Evolutionary conservation across 176 grass and related monocot species (phyloP).

Genomic region (Aechmea fasciata): DNA sequence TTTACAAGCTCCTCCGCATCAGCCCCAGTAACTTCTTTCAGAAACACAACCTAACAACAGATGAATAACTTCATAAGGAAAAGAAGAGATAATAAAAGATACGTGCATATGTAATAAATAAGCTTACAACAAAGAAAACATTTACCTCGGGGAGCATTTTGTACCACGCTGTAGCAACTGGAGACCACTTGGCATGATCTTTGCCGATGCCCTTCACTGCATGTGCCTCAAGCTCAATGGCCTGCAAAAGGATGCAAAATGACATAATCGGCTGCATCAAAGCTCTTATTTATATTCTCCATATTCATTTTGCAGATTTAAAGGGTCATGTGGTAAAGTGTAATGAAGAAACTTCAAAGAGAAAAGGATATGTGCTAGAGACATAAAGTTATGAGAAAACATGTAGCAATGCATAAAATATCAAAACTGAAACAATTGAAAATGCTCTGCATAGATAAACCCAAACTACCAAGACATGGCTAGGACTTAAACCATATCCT

Average conservation of each 20-base stretch:
- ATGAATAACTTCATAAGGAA: conserved; percentile 7
- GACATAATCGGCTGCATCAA: background rate
- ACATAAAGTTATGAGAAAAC: too few species aligned
- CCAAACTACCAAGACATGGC: too few species aligned
- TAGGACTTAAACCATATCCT: too few species aligned
- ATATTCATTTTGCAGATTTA: too few species aligned
- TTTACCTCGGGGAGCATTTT: conserved; percentile 90
- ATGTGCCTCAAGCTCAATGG: conserved; percentile 86
- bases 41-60: conserved; percentile 49
- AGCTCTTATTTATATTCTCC: background rate
- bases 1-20: conserved; percentile 55
- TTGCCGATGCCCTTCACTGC: conserved; percentile 82
- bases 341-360: too few species aligned
- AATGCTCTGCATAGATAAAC: too few species aligned
- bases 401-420: too few species aligned
- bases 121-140: conserved; percentile 8
- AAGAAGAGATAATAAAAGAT: background rate
- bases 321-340: too few species aligned
- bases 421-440: too few species aligned
- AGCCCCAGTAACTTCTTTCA: conserved; percentile 45
- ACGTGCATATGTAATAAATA: conserved; percentile 4
- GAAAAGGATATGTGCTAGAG: too few species aligned
- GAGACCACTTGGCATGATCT: conserved; percentile 97
- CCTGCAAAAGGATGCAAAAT: conserved; percentile 26
- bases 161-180: conserved; percentile 93